Conservation (phyloP, 352 stramenopile species). For the Pythium rhizo-oryzae region DNA sequence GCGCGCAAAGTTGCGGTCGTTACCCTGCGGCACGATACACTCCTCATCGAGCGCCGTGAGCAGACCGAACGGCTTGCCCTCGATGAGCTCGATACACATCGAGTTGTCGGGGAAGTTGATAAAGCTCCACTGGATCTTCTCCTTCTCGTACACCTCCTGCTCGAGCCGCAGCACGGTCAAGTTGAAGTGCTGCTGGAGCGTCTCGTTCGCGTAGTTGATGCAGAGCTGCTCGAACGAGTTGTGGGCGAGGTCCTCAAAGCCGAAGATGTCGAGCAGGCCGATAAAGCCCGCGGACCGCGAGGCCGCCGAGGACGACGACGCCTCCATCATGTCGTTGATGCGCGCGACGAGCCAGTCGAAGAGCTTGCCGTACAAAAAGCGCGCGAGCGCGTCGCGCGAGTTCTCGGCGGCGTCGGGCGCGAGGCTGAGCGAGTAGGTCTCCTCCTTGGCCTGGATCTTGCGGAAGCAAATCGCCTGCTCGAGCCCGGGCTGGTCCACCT, state of each 20-base stretch:
- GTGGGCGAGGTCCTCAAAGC: slow-evolving; percentile 89
- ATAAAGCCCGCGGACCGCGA: slow-evolving; percentile 74
- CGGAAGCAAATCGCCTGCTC: slow-evolving; percentile 91
- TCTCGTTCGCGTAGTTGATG: slow-evolving; percentile 92
- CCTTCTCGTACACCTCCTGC: slow-evolving; percentile 87
- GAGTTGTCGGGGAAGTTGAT: slow-evolving; percentile 92
- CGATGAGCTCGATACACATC: slow-evolving; percentile 90
- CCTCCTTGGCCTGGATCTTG: slow-evolving; percentile 94
- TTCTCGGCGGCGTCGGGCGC: slow-evolving; percentile 81
- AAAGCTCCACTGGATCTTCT: slow-evolving; percentile 89
- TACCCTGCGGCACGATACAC: slow-evolving; percentile 88
- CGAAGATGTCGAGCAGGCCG: slow-evolving; percentile 92
- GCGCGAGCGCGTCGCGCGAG: slow-evolving; percentile 93
- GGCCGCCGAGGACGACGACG: slow-evolving; percentile 32
- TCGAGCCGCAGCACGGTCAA: slow-evolving; percentile 86
- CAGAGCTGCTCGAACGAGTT: slow-evolving; percentile 93
- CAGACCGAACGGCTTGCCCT: slow-evolving; percentile 82
- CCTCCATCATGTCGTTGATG: slow-evolving; percentile 87
- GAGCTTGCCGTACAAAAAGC: slow-evolving; percentile 94
- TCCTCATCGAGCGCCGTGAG: slow-evolving; percentile 90
- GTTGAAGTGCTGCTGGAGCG: slow-evolving; percentile 92
- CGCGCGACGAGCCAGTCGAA: slow-evolving; percentile 92
- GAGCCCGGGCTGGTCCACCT: slow-evolving; percentile 86
- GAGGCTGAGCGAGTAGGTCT: slow-evolving; percentile 85
- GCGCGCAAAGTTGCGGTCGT: slow-evolving; percentile 85